Evolutionary conservation across 768 basidiomycete genomes (phyloP).

Genomic region (Cystobasidium tubakii): DNA sequence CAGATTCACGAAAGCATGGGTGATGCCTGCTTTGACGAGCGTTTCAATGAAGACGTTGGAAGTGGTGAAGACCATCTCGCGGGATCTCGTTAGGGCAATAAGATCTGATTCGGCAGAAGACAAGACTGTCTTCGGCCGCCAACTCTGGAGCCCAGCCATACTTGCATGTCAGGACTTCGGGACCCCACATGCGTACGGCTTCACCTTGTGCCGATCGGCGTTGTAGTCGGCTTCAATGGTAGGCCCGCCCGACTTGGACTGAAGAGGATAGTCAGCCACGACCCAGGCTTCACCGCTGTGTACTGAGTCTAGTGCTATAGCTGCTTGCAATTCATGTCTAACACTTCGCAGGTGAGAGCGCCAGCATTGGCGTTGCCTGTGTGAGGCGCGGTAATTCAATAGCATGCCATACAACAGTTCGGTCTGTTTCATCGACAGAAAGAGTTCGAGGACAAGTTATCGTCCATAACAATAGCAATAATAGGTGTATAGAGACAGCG

Average conservation of each 20-base stretch:
- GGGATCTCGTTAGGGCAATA: background rate
- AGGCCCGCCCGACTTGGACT: too few species aligned
- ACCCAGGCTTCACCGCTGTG: too few species aligned
- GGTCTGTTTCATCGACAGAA: background rate
- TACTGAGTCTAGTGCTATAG: too few species aligned
- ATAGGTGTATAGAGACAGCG: background rate
- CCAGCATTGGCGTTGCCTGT: too few species aligned
- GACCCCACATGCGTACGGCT: background rate
- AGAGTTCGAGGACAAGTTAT: background rate
- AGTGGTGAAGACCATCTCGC: conserved; percentile 54
- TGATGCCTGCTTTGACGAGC: conserved; percentile 59
- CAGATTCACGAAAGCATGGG: conserved; percentile 69
- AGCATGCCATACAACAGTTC: background rate
- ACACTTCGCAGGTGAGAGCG: too few species aligned
- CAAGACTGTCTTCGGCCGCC: background rate
- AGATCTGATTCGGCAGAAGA: background rate
- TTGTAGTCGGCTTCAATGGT: too few species aligned
- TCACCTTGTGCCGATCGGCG: background rate
- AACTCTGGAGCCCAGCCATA: too few species aligned
- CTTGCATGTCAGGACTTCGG: too few species aligned
- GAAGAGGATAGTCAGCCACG: too few species aligned
- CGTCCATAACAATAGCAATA: background rate
- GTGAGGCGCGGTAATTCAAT: too few species aligned
- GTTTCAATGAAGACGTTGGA: conserved; percentile 61
- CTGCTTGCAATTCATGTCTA: too few species aligned